Conservation (phyloP, 768 basidiomycete species). For the Suillus bovinus region DNA sequence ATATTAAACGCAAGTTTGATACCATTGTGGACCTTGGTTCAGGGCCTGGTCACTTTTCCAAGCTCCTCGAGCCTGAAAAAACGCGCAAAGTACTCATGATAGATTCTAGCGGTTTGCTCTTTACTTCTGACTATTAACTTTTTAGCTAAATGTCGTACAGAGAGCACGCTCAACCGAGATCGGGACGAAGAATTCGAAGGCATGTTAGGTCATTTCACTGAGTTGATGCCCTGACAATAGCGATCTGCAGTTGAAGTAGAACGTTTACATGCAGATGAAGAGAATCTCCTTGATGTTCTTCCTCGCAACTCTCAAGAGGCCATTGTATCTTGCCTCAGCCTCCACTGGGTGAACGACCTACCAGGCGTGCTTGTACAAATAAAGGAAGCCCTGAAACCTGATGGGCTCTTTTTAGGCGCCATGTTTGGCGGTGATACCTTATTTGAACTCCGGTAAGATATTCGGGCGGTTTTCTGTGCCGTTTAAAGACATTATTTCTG, state of each 20-base stretch:
- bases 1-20: slow-evolving; percentile 84
- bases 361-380: slow-evolving; percentile 90
- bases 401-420: slow-evolving; percentile 93
- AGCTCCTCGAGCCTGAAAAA: slow-evolving; percentile 68
- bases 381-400: slow-evolving; percentile 78
- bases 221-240: background rate
- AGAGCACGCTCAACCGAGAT: slow-evolving; percentile 71
- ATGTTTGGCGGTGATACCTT: slow-evolving; percentile 96
- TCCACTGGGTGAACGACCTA: slow-evolving; percentile 98
- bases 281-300: slow-evolving; percentile 66
- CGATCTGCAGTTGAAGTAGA: slow-evolving; percentile 64
- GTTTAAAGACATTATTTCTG: background rate
- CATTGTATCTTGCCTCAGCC: slow-evolving; percentile 84
- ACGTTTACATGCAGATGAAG: slow-evolving; percentile 83
- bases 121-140: slow-evolving; percentile 1
- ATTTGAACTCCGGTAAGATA: slow-evolving; percentile 79
- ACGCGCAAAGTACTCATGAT: slow-evolving; percentile 79
- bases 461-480: background rate
- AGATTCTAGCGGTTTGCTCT: slow-evolving; percentile 75
- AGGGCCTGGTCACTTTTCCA: slow-evolving; percentile 90
- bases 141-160: slow-evolving; percentile 40
- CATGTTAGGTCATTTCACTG: slow-evolving; percentile 29
- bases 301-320: slow-evolving; percentile 83
- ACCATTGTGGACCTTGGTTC: slow-evolving; percentile 86
- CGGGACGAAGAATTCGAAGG: slow-evolving; percentile 80